These are phyloP conservation scores for Brasilioporus rufonigricans DNA, from an alignment of 768 basidiomycete species.

Conservation along the genomic window DNA sequence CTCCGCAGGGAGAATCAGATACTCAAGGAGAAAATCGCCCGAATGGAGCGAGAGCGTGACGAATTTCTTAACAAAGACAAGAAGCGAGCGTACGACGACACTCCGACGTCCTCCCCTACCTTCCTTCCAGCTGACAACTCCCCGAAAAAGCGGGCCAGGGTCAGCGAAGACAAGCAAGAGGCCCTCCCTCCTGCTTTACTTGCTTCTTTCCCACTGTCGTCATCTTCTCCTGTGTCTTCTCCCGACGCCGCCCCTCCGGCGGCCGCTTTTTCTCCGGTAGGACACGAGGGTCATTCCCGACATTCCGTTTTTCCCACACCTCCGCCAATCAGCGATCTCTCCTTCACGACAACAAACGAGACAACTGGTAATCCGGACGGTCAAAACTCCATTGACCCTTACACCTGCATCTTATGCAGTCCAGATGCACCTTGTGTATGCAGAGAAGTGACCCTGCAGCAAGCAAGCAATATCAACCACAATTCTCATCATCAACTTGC, in stretches of 20 bases:
- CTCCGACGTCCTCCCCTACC: slow-evolving; percentile 33
- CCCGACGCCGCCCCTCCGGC: slow-evolving; percentile 37
- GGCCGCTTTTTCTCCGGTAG: slow-evolving; percentile 33
- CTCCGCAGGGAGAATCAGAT: slow-evolving; percentile 64
- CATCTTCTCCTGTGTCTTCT: slow-evolving; percentile 52
- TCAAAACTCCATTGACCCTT: slow-evolving; percentile 32
- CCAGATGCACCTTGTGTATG: slow-evolving; percentile 74
- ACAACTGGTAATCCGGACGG: slow-evolving; percentile 33
- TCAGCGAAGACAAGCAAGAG: slow-evolving; percentile 24
- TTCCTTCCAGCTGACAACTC: slow-evolving; percentile 21
- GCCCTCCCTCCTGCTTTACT: slow-evolving; percentile 17
- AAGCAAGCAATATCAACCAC: slow-evolving; percentile 29
- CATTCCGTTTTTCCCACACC: slow-evolving; percentile 32
- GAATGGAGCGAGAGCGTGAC: slow-evolving; percentile 40
- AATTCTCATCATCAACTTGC: slow-evolving; percentile 11
- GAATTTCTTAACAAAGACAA: slow-evolving; percentile 39
- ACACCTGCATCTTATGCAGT: slow-evolving; percentile 71
- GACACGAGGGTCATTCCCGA: slow-evolving; percentile 22
- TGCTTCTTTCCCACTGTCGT: slow-evolving; percentile 33
- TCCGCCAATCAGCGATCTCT: slow-evolving; percentile 29
- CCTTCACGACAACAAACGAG: slow-evolving; percentile 34
- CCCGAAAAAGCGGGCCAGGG: slow-evolving; percentile 39
- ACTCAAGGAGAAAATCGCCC: slow-evolving; percentile 51
- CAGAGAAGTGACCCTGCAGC: slow-evolving; percentile 58
- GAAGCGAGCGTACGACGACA: slow-evolving; percentile 61